A percentile compares a stretch with the other conserved stretches of the same genome.
Evolutionary conservation across 345 rosid genomes (phyloP).

Genomic region (Cardiospermum halicacabum): DNA sequence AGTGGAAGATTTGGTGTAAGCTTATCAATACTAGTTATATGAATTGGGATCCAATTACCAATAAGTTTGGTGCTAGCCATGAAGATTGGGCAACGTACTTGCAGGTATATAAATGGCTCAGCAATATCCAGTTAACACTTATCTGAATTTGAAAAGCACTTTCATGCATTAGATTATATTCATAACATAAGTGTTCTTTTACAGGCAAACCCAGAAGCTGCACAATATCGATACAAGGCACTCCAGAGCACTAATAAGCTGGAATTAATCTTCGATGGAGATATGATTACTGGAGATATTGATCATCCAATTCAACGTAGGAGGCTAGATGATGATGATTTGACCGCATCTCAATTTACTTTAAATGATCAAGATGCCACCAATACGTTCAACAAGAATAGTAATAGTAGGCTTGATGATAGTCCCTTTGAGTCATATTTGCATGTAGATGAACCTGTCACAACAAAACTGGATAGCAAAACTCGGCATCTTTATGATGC

Average conservation of each 20-base stretch:
- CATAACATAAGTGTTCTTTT: conserved; percentile 4
- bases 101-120: conserved; percentile 15
- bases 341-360: conserved; percentile 23
- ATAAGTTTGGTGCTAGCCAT: conserved; percentile 32
- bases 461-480: conserved; percentile 12
- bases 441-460: conserved; percentile 29
- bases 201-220: conserved; percentile 38
- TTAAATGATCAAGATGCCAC: conserved; percentile 24
- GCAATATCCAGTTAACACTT: neutral
- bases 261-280: conserved; percentile 35
- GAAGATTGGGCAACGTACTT: conserved; percentile 35
- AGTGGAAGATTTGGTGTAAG: conserved; percentile 51
- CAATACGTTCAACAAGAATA: conserved; percentile 8
- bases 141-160: conserved; percentile 1
- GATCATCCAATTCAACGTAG: conserved; percentile 24
- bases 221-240: conserved; percentile 26
- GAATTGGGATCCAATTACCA: conserved; percentile 47
- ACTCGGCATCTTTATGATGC: conserved; percentile 14
- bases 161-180: neutral
- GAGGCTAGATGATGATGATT: conserved; percentile 12
- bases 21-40: conserved; percentile 23
- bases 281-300: conserved; percentile 23
- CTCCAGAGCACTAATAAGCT: conserved; percentile 30
- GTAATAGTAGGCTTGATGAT: conserved; percentile 4
- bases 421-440: conserved; percentile 20